phyloP scores from a whole-genome alignment of 208 protist genomes.

The Leishmania major region DNA sequence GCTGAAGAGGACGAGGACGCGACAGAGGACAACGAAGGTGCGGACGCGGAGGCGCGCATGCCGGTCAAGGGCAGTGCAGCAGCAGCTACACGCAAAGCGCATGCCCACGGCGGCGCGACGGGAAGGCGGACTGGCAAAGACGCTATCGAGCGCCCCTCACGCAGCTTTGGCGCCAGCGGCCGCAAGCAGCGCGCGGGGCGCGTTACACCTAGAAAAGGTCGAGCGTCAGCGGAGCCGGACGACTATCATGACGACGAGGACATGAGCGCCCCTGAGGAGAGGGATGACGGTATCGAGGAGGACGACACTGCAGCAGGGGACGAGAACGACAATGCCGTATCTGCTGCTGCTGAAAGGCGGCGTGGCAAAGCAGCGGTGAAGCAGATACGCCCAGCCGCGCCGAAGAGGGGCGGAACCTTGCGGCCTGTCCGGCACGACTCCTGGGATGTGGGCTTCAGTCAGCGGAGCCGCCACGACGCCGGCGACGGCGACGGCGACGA shows the following conservation, averaged over 20 bases:
- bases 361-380: constrained; percentile 7
- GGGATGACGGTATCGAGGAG: background rate
- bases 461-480: constrained; percentile 10
- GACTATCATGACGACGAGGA: constrained; percentile 2
- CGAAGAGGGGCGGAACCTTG: constrained; percentile 26
- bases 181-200: background rate
- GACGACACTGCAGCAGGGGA: background rate
- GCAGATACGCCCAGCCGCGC: background rate
- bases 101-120: background rate
- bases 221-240: constrained; percentile 4
- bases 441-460: constrained; percentile 42
- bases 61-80: background rate
- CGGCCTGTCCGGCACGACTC: constrained; percentile 47
- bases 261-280: background rate
- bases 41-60: constrained; percentile 16
- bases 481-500: constrained; percentile 26
- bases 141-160: background rate
- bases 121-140: constrained; percentile 7
- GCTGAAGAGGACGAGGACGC: constrained; percentile 28
- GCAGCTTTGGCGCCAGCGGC: constrained; percentile 1
- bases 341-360: background rate
- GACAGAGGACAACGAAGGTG: constrained; percentile 17
- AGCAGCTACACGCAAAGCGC: constrained; percentile 8
- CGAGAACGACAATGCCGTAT: background rate
- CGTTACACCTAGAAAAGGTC: background rate